Percentiles rank a stretch among this genome's conserved stretches.
Conservation (phyloP, 2,329 filamentous ascomycete species). For the Geoglossum cookeanum region DNA sequence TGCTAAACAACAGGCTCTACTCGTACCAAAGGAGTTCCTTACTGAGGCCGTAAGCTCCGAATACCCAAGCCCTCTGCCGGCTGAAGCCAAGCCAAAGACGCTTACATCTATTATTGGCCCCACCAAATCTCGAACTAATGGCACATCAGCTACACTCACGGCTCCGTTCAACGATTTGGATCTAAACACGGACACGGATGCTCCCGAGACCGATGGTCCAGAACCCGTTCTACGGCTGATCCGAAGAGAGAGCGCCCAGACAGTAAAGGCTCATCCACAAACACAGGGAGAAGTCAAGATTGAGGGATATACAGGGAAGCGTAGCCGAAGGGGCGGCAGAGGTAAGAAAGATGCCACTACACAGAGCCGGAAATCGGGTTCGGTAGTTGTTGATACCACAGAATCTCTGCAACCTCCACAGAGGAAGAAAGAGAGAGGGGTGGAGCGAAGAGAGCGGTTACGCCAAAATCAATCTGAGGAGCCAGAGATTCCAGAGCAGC, state of each 20-base stretch:
- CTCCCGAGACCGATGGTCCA: constrained; percentile 17
- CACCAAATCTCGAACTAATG: background rate
- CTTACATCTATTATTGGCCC: background rate
- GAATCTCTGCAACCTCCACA: constrained; percentile 7
- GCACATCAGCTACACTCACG: constrained; percentile 18
- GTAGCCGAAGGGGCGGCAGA: constrained; percentile 27
- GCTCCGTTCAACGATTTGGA: constrained; percentile 22
- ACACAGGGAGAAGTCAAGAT: constrained; percentile 4
- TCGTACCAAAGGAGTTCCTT: background rate
- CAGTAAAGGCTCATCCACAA: constrained; percentile 7
- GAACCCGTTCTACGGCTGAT: constrained; percentile 13
- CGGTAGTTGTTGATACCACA: constrained; percentile 11
- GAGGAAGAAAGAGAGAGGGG: constrained; percentile 15
- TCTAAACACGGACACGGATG: constrained; percentile 21
- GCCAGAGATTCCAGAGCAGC: constrained; percentile 2
- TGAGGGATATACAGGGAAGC: constrained; percentile 13
- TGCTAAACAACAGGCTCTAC: constrained; percentile 4
- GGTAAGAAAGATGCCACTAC: constrained; percentile 26
- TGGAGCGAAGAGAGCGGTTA: constrained; percentile 33
- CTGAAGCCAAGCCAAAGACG: background rate
- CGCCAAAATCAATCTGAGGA: constrained; percentile 21
- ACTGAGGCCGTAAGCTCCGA: background rate
- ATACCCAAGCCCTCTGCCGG: background rate
- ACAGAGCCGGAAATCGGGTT: constrained; percentile 19
- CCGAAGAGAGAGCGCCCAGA: constrained; percentile 17